A percentile compares a stretch with the other conserved stretches of the same genome.
These are phyloP conservation scores for Trichocladium uniseriatum DNA, from an alignment of 495 filamentous ascomycete species.

Conservation along the genomic window DNA sequence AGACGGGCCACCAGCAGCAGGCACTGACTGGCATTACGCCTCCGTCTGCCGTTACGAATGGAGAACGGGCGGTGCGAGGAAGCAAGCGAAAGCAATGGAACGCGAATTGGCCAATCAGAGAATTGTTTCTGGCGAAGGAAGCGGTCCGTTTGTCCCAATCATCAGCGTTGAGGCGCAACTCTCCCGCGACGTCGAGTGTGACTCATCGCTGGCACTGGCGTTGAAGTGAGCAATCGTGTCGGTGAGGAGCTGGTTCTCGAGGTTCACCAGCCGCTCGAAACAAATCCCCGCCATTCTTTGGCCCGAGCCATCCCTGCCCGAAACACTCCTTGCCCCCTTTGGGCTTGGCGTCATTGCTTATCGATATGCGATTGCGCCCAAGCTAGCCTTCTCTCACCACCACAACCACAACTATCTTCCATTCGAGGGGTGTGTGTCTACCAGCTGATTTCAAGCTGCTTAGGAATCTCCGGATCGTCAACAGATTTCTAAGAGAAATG, in stretches of 20 bases:
- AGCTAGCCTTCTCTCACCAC: too few species aligned
- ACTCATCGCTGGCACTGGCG: constrained; percentile 8
- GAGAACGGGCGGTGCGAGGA: too few species aligned
- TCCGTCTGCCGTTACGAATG: background rate
- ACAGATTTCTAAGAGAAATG: too few species aligned
- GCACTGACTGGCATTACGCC: background rate
- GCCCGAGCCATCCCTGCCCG: background rate
- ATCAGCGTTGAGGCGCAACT: background rate
- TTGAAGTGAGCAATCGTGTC: background rate
- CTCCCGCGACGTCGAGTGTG: background rate
- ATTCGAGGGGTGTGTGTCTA: too few species aligned
- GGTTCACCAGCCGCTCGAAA: background rate
- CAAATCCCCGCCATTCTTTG: background rate
- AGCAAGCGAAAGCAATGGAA: constrained; percentile 11
- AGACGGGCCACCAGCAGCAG: too few species aligned
- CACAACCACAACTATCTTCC: too few species aligned
- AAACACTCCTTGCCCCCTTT: too few species aligned
- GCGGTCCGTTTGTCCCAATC: constrained; percentile 17
- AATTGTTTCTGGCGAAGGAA: constrained; percentile 8
- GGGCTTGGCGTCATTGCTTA: too few species aligned
- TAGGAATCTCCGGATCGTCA: too few species aligned
- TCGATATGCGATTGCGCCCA: too few species aligned
- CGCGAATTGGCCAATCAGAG: constrained; percentile 25
- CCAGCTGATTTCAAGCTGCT: too few species aligned
- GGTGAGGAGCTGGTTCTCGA: background rate